phyloP scores from a whole-genome alignment of 2,329 filamentous ascomycete genomes.

The Sodiomyces alkalinus region DNA sequence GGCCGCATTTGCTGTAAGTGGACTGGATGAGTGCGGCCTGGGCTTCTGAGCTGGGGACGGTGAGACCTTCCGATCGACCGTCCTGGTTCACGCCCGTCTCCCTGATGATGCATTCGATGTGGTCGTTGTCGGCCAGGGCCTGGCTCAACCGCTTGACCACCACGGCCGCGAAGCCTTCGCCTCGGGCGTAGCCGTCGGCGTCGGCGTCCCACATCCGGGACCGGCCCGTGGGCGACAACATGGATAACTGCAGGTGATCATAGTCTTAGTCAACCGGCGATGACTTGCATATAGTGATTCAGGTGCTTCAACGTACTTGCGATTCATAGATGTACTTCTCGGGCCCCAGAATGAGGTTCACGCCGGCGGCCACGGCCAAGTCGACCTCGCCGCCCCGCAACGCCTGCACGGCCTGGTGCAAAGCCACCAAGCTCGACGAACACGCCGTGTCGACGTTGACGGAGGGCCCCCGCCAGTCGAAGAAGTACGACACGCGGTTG shows the following conservation, averaged over 20 bases:
- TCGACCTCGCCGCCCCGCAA: slow-evolving; percentile 17
- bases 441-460: slow-evolving; percentile 31
- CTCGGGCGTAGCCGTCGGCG: slow-evolving; percentile 35
- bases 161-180: slow-evolving; percentile 31
- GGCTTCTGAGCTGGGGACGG: slow-evolving; percentile 17
- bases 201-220: slow-evolving; percentile 23
- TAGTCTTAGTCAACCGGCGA: slow-evolving; percentile 1
- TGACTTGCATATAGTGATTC: not conserved
- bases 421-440: slow-evolving; percentile 24
- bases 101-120: slow-evolving; percentile 12
- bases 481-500: slow-evolving; percentile 25
- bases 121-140: slow-evolving; percentile 21
- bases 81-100: slow-evolving; percentile 12
- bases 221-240: slow-evolving; percentile 20
- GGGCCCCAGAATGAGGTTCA: slow-evolving; percentile 11
- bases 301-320: not conserved
- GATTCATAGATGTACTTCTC: slow-evolving; percentile 10
- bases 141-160: slow-evolving; percentile 28
- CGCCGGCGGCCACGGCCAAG: slow-evolving; percentile 16
- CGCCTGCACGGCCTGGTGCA: slow-evolving; percentile 24
- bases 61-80: slow-evolving; percentile 15
- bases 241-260: too few species aligned
- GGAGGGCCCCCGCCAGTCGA: slow-evolving; percentile 22
- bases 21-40: slow-evolving; percentile 14
- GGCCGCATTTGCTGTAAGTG: slow-evolving; percentile 10